Evolutionary conservation across 495 filamentous ascomycete species (phyloP).

Genomic region (Aspergillus taichungensis): DNA sequence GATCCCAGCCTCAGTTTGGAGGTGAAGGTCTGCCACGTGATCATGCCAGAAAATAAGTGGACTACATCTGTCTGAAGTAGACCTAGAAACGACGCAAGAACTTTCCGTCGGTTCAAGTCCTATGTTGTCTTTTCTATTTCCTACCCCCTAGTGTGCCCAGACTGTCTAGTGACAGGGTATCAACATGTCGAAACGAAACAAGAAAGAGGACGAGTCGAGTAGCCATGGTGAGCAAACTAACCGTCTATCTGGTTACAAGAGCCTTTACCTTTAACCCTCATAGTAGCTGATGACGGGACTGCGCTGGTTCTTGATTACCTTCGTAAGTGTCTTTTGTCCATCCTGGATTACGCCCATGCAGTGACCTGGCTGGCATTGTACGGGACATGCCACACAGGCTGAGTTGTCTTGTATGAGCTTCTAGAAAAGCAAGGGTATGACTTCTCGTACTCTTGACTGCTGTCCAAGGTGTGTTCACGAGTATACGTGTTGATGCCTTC

Average conservation of each 20-base stretch:
- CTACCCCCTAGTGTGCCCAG: background rate
- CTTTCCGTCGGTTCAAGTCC: too few species aligned
- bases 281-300: conserved; percentile 18
- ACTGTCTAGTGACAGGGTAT: background rate
- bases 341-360: background rate
- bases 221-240: conserved; percentile 30
- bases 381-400: too few species aligned
- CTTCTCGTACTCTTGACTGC: background rate
- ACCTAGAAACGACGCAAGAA: too few species aligned
- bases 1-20: too few species aligned
- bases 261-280: conserved; percentile 13
- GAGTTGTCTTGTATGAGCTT: background rate
- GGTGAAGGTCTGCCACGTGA: background rate
- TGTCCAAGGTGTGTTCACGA: background rate
- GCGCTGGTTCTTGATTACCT: conserved; percentile 48
- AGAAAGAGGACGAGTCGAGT: conserved; percentile 35
- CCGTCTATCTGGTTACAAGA: conserved; percentile 2
- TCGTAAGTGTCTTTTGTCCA: conserved; percentile 31
- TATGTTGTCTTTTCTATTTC: background rate
- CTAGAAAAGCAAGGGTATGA: conserved; percentile 51
- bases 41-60: background rate
- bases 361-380: background rate
- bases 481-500: conserved; percentile 2
- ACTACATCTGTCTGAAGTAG: background rate
- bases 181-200: conserved; percentile 15